These are phyloP conservation scores for Cercis canadensis DNA, from an alignment of 306 rosid genomes.

Conservation along the genomic window DNA sequence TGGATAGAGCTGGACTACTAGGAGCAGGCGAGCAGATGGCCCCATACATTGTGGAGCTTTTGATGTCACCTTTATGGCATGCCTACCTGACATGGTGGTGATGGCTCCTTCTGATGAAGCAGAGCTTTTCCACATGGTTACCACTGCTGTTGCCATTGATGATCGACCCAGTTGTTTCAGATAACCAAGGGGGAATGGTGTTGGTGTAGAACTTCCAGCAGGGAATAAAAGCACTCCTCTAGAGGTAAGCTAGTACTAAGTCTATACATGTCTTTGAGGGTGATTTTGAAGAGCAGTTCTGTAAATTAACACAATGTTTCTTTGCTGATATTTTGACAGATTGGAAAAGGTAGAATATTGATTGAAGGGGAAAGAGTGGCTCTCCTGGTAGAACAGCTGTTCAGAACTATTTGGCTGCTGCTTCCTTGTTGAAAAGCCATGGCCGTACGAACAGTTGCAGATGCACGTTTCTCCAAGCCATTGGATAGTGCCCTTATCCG, in stretches of 20 bases:
- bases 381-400: slow-evolving; percentile 81
- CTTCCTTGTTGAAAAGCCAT: slow-evolving; percentile 51
- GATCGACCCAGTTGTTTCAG: slow-evolving; percentile 97
- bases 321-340: slow-evolving; percentile 51
- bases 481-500: slow-evolving; percentile 77
- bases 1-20: slow-evolving; percentile 97
- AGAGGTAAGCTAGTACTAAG: slow-evolving; percentile 46
- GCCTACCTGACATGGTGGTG: slow-evolving; percentile 99
- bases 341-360: slow-evolving; percentile 80
- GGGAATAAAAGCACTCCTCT: slow-evolving; percentile 87
- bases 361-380: slow-evolving; percentile 92
- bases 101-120: slow-evolving; percentile 98
- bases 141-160: slow-evolving; percentile 88
- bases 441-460: slow-evolving; percentile 64
- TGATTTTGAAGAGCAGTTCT: slow-evolving; percentile 8
- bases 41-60: slow-evolving; percentile 90
- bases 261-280: neutral
- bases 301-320: slow-evolving; percentile 25
- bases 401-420: slow-evolving; percentile 76
- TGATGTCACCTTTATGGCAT: slow-evolving; percentile 96
- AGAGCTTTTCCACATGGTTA: slow-evolving; percentile 96
- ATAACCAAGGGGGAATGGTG: slow-evolving; percentile 92
- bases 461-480: slow-evolving; percentile 98
- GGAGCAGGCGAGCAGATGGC: slow-evolving; percentile 99
- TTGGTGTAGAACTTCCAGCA: slow-evolving; percentile 74